A percentile compares a stretch with the other conserved stretches of the same genome.
These are phyloP conservation scores for Podaxis carcinomalis DNA, from an alignment of 768 basidiomycete species.

Conservation along the genomic window DNA sequence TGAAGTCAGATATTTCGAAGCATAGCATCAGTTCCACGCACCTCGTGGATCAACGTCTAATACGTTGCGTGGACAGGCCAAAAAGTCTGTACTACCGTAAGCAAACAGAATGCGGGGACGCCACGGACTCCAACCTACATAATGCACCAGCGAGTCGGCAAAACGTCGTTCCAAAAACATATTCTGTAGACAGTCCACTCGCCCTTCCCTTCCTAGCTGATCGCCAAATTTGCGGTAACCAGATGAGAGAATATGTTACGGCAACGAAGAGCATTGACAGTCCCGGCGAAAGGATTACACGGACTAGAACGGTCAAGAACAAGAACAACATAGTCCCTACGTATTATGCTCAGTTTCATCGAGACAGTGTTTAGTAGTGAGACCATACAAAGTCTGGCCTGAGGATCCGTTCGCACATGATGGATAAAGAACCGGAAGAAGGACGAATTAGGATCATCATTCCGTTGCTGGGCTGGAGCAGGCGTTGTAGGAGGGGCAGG, in stretches of 20 bases:
- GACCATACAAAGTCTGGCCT: conserved; percentile 64
- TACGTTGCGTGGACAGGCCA: conserved; percentile 82
- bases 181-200: conserved; percentile 64
- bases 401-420: conserved; percentile 64
- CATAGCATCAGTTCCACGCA: conserved; percentile 29
- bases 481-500: not conserved
- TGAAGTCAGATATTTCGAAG: not conserved
- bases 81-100: conserved; percentile 53
- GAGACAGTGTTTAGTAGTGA: not conserved
- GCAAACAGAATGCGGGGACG: not conserved
- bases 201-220: conserved; percentile 67
- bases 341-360: conserved; percentile 2
- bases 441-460: conserved; percentile 25
- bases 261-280: conserved; percentile 64
- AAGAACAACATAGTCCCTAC: conserved; percentile 66
- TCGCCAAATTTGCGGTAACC: conserved; percentile 82
- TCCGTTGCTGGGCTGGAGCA: conserved; percentile 18
- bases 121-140: conserved; percentile 49
- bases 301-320: conserved; percentile 68
- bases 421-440: conserved; percentile 51
- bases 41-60: conserved; percentile 74
- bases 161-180: conserved; percentile 72
- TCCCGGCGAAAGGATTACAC: conserved; percentile 64
- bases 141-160: conserved; percentile 67
- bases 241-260: conserved; percentile 72